Conservation (phyloP, 2,329 filamentous ascomycete genomes). For the Alternaria brassicicola region DNA sequence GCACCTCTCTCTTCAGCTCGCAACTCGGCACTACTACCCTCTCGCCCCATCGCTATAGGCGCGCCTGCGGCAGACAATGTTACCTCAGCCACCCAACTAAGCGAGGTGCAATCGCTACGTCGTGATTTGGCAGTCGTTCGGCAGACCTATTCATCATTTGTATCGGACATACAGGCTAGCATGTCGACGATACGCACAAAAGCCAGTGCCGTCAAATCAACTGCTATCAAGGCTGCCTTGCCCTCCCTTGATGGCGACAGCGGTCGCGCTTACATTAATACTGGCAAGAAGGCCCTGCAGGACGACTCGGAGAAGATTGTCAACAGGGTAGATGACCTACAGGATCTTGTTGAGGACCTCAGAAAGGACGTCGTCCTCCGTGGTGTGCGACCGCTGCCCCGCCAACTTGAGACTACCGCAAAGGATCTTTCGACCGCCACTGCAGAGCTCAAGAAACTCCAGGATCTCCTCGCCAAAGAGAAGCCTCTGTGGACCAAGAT, state of each 20-base stretch:
- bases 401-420: constrained; percentile 85
- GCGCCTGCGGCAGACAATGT: constrained; percentile 31
- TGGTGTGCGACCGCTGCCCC: constrained; percentile 86
- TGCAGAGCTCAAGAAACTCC: constrained; percentile 90
- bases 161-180: constrained; percentile 83
- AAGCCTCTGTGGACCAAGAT: constrained; percentile 99
- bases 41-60: constrained; percentile 33
- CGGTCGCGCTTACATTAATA: constrained; percentile 84
- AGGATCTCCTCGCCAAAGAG: constrained; percentile 88
- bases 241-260: constrained; percentile 75
- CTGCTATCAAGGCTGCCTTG: constrained; percentile 72
- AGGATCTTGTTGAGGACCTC: constrained; percentile 93
- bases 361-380: constrained; percentile 95
- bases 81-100: constrained; percentile 66
- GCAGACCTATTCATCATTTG: constrained; percentile 91
- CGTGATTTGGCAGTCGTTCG: constrained; percentile 89
- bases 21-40: constrained; percentile 43
- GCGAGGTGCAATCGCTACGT: constrained; percentile 80
- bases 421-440: constrained; percentile 84
- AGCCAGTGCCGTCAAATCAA: constrained; percentile 78
- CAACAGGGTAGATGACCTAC: constrained; percentile 91
- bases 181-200: constrained; percentile 85
- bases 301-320: constrained; percentile 90
- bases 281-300: constrained; percentile 84
- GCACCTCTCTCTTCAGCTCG: constrained; percentile 49